A percentile compares a stretch with the other conserved stretches of the same genome.
Evolutionary conservation across 129 eudicot genomes (phyloP).

Genomic region (Arctium minus): DNA sequence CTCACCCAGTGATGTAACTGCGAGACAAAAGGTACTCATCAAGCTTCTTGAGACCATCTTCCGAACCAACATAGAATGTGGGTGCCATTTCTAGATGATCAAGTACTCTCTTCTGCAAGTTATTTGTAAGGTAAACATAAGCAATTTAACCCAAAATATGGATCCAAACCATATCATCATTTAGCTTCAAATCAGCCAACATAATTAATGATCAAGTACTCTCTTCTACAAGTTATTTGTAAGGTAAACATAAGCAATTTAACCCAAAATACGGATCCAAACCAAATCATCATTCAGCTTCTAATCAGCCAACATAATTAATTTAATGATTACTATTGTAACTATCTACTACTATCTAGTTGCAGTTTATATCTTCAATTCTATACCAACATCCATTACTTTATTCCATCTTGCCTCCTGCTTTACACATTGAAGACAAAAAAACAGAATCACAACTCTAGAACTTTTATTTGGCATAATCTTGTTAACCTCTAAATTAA

Average conservation of each 20-base stretch:
- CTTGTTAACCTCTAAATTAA: background rate
- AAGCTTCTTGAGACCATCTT: constrained; percentile 74
- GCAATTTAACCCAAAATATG: background rate
- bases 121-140: background rate
- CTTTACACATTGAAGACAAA: background rate
- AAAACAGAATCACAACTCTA: background rate
- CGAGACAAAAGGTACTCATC: constrained; percentile 78
- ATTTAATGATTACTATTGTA: background rate
- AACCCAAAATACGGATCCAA: background rate
- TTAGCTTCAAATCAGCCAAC: background rate
- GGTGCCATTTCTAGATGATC: constrained; percentile 57
- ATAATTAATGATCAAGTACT: background rate
- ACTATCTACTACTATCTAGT: background rate
- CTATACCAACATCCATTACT: background rate
- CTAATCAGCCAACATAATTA: background rate
- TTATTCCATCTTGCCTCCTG: background rate
- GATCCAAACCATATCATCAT: background rate
- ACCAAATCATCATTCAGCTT: background rate
- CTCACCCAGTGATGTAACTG: constrained; percentile 79
- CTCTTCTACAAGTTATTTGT: constrained; percentile 5
- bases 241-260: background rate
- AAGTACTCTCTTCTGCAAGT: constrained; percentile 12
- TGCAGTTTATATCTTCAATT: background rate
- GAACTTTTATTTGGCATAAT: background rate
- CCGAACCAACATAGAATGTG: constrained; percentile 54